phyloP scores from a whole-genome alignment of 257 asterid species.

The Handroanthus guayacan region DNA sequence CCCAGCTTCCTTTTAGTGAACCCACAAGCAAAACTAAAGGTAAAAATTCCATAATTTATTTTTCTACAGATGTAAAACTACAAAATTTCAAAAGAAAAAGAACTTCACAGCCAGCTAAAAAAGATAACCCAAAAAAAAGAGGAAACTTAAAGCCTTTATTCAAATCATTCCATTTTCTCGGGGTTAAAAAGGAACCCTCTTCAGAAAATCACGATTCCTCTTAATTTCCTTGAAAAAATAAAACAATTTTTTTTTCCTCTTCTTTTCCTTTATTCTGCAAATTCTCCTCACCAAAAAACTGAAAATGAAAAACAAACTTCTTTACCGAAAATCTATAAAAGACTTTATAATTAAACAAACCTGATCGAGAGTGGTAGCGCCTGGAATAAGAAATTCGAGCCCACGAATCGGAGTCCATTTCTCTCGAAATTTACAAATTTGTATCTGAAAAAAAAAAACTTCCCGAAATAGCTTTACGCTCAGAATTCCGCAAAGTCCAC shows the following conservation, averaged over 20 bases:
- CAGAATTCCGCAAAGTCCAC: conserved; percentile 37
- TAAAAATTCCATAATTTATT: background rate
- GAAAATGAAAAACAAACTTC: background rate
- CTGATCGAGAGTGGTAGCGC: conserved; percentile 77
- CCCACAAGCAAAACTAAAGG: background rate
- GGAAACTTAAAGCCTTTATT: conserved; percentile 6
- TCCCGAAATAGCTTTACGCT: conserved; percentile 4
- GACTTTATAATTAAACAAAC: conserved; percentile 41
- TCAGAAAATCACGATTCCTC: conserved; percentile 16
- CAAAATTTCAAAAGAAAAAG: background rate
- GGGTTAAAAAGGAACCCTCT: conserved; percentile 24
- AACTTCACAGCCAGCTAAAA: no score
- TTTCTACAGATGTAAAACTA: background rate
- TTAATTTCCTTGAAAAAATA: background rate
- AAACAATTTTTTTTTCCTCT: background rate
- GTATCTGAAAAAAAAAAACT: background rate
- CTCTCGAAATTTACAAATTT: conserved; percentile 9
- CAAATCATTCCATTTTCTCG: background rate
- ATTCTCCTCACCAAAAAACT: background rate
- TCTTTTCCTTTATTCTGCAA: background rate
- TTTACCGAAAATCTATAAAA: conserved; percentile 4
- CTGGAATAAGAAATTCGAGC: conserved; percentile 59
- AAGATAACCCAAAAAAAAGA: background rate
- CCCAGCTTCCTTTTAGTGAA: conserved; percentile 14
- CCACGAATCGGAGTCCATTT: conserved; percentile 90